Conservation (phyloP, 495 filamentous ascomycete species). For the Podospora anserina region DNA sequence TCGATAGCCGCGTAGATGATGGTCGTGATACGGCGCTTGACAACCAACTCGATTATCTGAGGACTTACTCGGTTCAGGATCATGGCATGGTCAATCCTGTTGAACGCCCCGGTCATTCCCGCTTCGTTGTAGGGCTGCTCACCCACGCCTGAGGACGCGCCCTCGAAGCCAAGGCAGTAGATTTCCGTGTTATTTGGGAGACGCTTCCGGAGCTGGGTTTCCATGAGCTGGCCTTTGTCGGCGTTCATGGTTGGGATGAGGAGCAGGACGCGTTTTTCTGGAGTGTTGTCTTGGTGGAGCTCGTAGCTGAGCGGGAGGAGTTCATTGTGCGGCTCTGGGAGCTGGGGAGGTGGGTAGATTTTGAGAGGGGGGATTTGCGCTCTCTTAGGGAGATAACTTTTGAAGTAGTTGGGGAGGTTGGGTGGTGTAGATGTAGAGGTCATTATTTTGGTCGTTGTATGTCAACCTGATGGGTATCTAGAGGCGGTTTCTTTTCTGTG, state of each 20-base stretch:
- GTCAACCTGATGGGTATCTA: not conserved
- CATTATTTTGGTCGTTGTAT: not conserved
- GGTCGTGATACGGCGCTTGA: not conserved
- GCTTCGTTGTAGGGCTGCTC: constrained; percentile 26
- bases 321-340: not conserved
- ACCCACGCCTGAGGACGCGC: constrained; percentile 21
- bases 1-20: constrained; percentile 22
- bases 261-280: not conserved
- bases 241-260: constrained; percentile 23
- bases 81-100: constrained; percentile 14
- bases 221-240: constrained; percentile 10
- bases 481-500: too few species aligned
- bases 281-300: not conserved
- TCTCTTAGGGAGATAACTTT: not conserved
- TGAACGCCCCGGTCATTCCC: constrained; percentile 17
- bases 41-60: not conserved
- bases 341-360: not conserved
- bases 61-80: too few species aligned
- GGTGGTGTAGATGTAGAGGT: not conserved
- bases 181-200: not conserved
- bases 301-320: not conserved
- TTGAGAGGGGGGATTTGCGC: not conserved
- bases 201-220: not conserved
- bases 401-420: not conserved
- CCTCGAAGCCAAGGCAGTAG: not conserved